Conservation (phyloP, 202 grass and related monocot genomes). For the Dendrocalamus latiflorus region DNA sequence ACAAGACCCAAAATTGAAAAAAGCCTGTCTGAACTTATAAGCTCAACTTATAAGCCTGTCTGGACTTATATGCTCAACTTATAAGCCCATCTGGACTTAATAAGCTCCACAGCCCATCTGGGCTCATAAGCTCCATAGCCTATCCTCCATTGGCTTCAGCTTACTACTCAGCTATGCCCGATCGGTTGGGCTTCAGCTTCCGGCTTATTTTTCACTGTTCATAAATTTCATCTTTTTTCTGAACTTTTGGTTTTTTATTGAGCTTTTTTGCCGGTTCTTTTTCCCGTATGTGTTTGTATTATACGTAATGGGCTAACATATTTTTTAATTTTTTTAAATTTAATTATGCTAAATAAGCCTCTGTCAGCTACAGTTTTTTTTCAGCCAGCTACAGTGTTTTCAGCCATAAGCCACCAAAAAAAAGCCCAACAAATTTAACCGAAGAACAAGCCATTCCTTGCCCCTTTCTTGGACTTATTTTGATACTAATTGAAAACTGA, state of each 20-base stretch:
- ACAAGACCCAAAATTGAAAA: background rate
- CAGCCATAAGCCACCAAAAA: too few relatives aligned
- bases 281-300: too few relatives aligned
- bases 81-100: background rate
- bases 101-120: background rate
- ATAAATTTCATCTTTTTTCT: too few relatives aligned
- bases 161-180: background rate
- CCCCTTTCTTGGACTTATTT: background rate
- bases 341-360: too few relatives aligned
- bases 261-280: too few relatives aligned
- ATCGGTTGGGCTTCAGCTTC: too few relatives aligned
- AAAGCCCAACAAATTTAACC: background rate
- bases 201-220: too few relatives aligned
- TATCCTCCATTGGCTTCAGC: background rate
- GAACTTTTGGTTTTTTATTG: too few relatives aligned
- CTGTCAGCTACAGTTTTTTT: too few relatives aligned
- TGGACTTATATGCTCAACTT: background rate
- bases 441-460: background rate
- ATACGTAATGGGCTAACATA: too few relatives aligned
- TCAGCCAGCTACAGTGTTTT: too few relatives aligned
- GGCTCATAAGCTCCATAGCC: background rate
- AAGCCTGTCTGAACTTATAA: background rate
- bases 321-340: too few relatives aligned
- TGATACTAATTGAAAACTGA: background rate
- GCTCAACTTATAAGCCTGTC: background rate